Evolutionary conservation across 2,329 filamentous ascomycete species (phyloP), one percentile per base, ranked within the genome.

Genomic region (Didymella exigua): DNA sequence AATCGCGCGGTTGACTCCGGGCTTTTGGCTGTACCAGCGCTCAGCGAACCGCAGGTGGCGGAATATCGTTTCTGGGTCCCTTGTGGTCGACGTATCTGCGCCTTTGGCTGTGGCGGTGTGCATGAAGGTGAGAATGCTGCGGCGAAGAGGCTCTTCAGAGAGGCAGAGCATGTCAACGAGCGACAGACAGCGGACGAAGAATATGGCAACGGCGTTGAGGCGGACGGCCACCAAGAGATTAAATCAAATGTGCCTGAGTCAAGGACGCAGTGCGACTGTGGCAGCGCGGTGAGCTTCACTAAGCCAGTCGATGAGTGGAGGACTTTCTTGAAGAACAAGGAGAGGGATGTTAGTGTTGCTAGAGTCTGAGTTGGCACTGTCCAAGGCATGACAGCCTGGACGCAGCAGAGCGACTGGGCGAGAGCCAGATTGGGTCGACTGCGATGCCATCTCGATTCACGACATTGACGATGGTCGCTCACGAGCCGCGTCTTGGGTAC

Each of bases 31-130:
- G 57, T 73, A 1, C 48, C 43, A 4, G 67, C 71, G 9, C 56
- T 75, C 2, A 64, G 58, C 14, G 73, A 75, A 58, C 43, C 61
- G 0, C 67, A 72, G 50, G 71, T 75, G 4, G 72, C 70, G 7
- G 72, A 75, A 41, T 74, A 74, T 50, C 54, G 70, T 23, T 75
- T 75, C 51, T 75, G 73, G 73, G 61, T 66, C 9, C 70, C 68
- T 0, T 75, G 73, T 46, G 70, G 71, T 2, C 60, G 61, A 3
- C 56, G 64, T 26, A 31, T 29, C 1, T 75, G 73, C 55, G 66
- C 59, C 1, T 71, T 75, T 60, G 72, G 73, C 1, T 75, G 73
- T 54, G 68, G 68, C 4, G 57, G 53, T 3, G 61, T 31, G 8
- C 34, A 63, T 18, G 60, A 64, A 24, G 73, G 73, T 2, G 72